These are phyloP conservation scores for Botrytis aclada DNA, from an alignment of 2,329 filamentous ascomycete genomes.

Conservation along the genomic window DNA sequence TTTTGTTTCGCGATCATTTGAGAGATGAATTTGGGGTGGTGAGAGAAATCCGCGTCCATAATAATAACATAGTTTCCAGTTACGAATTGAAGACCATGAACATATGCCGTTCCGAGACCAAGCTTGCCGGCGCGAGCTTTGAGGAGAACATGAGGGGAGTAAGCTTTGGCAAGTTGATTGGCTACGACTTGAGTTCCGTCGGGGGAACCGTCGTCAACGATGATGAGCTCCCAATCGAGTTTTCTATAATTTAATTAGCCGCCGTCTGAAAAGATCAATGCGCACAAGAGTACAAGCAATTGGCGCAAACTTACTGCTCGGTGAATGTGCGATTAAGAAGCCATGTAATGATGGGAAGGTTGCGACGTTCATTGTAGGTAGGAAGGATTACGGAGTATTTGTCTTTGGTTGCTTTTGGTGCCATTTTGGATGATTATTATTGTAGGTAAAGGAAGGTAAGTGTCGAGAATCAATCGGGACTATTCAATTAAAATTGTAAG, in stretches of 20 bases:
- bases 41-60: conserved; percentile 99
- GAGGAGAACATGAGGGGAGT: conserved; percentile 74
- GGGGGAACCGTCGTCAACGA: conserved; percentile 96
- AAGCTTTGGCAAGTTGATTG: conserved; percentile 83
- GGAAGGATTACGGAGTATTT: conserved; percentile 98
- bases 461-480: conserved; percentile 5
- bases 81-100: conserved; percentile 64
- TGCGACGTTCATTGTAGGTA: conserved; percentile 97
- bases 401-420: conserved; percentile 47
- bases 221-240: conserved; percentile 94
- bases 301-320: conserved; percentile 61
- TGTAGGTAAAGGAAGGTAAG: conserved; percentile 3
- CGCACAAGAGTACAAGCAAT: background rate
- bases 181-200: conserved; percentile 93
- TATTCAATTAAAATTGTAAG: conserved; percentile 7
- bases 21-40: conserved; percentile 98
- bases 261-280: background rate
- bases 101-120: conserved; percentile 36
- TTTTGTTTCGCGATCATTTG: conserved; percentile 84
- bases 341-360: conserved; percentile 94
- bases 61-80: conserved; percentile 97
- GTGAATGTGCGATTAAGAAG: conserved; percentile 89
- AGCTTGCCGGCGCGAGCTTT: conserved; percentile 78
- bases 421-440: conserved; percentile 13
- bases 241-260: conserved; percentile 53